A percentile compares a stretch with the other conserved stretches of the same genome.
Evolutionary conservation across 495 filamentous ascomycete genomes (phyloP).

Genomic region (Penicillium psychrofluorescens): DNA sequence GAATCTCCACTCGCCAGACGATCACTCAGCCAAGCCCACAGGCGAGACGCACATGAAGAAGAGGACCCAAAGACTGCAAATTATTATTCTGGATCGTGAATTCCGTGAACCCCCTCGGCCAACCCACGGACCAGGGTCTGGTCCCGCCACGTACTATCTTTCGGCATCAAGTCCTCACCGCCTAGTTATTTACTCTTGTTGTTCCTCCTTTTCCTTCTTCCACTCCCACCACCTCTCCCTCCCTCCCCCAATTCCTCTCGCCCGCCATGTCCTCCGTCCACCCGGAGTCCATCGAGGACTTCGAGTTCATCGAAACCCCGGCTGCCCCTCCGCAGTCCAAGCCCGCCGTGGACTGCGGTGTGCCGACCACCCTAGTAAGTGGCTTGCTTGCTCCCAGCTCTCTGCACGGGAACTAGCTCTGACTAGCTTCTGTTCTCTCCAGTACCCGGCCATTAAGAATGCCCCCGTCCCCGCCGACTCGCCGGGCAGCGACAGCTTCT

Average conservation of each 20-base stretch:
- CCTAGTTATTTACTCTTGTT: slow-evolving; percentile 17
- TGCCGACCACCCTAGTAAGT: slow-evolving; percentile 22
- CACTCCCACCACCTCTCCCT: background rate
- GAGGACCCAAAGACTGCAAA: too few relatives aligned
- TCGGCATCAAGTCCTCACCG: slow-evolving; percentile 12
- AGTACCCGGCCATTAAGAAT: slow-evolving; percentile 61
- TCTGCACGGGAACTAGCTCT: background rate
- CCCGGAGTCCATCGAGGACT: slow-evolving; percentile 53
- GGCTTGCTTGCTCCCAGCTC: too few relatives aligned
- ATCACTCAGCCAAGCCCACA: slow-evolving; percentile 10
- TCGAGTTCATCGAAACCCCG: slow-evolving; percentile 63
- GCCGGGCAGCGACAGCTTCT: slow-evolving; percentile 51
- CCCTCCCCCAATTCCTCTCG: slow-evolving; percentile 16
- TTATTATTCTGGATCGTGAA: too few relatives aligned
- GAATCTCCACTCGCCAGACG: slow-evolving; percentile 15
- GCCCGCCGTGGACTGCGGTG: slow-evolving; percentile 24
- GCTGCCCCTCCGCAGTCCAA: slow-evolving; percentile 38
- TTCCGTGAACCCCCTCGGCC: background rate
- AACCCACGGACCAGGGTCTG: slow-evolving; percentile 2
- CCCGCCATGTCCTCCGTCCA: slow-evolving; percentile 39
- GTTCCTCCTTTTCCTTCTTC: slow-evolving; percentile 12
- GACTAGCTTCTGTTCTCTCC: slow-evolving; percentile 1
- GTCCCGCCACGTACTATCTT: slow-evolving; percentile 3
- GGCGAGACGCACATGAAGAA: slow-evolving; percentile 8
- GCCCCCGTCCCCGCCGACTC: slow-evolving; percentile 57